Evolutionary conservation across 208 protist genomes (phyloP), one percentile per base, ranked within the genome.

Genomic region (Wallacemonas sp.): DNA sequence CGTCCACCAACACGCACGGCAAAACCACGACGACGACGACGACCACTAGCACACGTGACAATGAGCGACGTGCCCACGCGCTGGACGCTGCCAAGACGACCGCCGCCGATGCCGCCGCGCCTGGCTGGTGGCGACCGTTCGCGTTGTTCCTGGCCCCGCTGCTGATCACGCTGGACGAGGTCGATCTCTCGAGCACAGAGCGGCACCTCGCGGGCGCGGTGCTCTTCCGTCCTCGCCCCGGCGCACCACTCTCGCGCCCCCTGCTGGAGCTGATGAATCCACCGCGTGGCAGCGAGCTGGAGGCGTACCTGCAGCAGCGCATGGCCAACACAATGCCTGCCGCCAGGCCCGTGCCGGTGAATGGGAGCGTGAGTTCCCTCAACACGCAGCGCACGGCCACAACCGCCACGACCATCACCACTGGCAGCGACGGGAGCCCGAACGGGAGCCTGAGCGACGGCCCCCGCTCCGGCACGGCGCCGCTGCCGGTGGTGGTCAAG

Each of bases 91-190:
- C 8, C 12, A 39, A 4, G 8, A 12, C 36, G 12, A 48, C 31
- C 55, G 26, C 12, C 55, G 55, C 31, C 7, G 7, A 36, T 16
- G 5, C 14, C 26, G 42, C 18, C 29, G 25, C 14, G 41, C 18
- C 23, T 38, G 46, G 72, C 42, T 87, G 78, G 78, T 90, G 84
- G 80, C 79, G 87, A 4, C 72, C 87, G 2, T 85, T 83, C 65
- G 28, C 89, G 45, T 77, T 96, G 10, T 93, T 79, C 65, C 77
- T 96, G 23, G 52, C 78, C 32, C 90, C 90, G 11, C 64, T 82
- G 16, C 73, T 92, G 8, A 39, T 62, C 7, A 81, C 70, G 1
- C 49, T 90, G 42, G 90, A 96, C 62, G 65, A 72, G 26, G 61
- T 66, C 3, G 66, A 79, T 26, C 65, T 91, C 28, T 82, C 76